A percentile compares a stretch with the other conserved stretches of the same genome.
Conservation (phyloP, 2,329 filamentous ascomycete genomes). For the Teratosphaeria gauchensis region DNA sequence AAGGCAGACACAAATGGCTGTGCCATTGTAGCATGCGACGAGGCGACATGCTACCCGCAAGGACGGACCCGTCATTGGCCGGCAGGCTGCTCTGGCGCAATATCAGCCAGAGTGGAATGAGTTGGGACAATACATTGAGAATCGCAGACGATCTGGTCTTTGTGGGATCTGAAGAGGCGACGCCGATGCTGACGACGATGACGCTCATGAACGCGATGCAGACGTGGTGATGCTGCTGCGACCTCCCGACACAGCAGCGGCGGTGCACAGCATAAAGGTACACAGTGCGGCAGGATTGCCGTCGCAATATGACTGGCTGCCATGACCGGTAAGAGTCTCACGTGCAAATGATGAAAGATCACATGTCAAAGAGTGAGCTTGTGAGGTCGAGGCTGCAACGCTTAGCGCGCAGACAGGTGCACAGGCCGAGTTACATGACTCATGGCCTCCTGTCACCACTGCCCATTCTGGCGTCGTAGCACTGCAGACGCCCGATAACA, state of each 20-base stretch:
- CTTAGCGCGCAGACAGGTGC: background rate
- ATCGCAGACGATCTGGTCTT: background rate
- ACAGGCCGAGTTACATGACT: background rate
- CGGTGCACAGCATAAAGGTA: background rate
- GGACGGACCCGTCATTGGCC: background rate
- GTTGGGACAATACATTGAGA: background rate
- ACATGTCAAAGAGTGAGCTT: background rate
- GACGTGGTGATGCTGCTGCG: background rate
- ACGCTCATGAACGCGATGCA: background rate
- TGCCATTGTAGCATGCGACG: background rate
- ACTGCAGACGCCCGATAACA: too few species aligned
- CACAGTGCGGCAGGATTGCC: too few species aligned
- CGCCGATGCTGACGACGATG: background rate
- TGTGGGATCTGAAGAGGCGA: background rate
- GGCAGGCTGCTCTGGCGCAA: background rate
- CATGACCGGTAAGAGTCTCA: background rate
- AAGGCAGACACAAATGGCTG: background rate
- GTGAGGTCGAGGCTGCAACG: background rate
- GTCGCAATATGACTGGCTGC: background rate
- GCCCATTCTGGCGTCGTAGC: too few species aligned
- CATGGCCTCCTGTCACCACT: background rate
- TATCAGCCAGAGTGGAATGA: background rate
- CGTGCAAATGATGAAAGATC: background rate
- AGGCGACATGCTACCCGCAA: background rate
- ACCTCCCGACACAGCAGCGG: background rate